A percentile compares a stretch with the other conserved stretches of the same genome.
Conservation (phyloP, 2,329 filamentous ascomycete genomes). For the Pseudodiploospora longispora region DNA sequence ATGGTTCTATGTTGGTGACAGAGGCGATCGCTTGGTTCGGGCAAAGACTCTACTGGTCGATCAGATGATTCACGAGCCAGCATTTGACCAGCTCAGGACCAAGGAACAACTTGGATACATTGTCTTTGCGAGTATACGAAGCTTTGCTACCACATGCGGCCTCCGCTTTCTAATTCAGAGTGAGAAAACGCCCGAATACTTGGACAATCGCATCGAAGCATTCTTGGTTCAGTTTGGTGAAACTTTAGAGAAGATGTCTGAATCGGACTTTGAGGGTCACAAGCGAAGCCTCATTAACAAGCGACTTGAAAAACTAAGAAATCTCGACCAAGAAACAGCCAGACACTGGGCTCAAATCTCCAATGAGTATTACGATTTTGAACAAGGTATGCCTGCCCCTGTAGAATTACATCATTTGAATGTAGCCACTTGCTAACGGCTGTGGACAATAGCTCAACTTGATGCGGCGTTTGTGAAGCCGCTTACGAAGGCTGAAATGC, state of each 20-base stretch:
- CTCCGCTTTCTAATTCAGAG: slow-evolving; percentile 91
- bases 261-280: slow-evolving; percentile 80
- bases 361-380: slow-evolving; percentile 83
- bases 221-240: slow-evolving; percentile 65
- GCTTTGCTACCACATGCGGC: slow-evolving; percentile 68
- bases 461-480: slow-evolving; percentile 69
- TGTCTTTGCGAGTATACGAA: slow-evolving; percentile 73
- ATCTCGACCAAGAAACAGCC: slow-evolving; percentile 73
- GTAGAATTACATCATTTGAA: neutral
- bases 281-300: slow-evolving; percentile 85
- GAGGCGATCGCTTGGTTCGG: slow-evolving; percentile 59
- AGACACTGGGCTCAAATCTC: slow-evolving; percentile 81
- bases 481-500: slow-evolving; percentile 71
- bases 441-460: slow-evolving; percentile 47
- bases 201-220: slow-evolving; percentile 79
- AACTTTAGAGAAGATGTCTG: slow-evolving; percentile 65
- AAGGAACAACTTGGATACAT: slow-evolving; percentile 98
- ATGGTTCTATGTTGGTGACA: slow-evolving; percentile 61
- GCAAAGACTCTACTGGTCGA: slow-evolving; percentile 75
- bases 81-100: slow-evolving; percentile 88
- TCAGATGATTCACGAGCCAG: slow-evolving; percentile 87
- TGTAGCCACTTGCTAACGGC: neutral
- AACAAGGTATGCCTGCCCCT: slow-evolving; percentile 54
- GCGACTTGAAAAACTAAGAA: slow-evolving; percentile 85
- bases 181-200: slow-evolving; percentile 73